Base-by-base conservation (phyloP, 192 early-diverging fungal species). In the Cladochytrium replicatum region DNA sequence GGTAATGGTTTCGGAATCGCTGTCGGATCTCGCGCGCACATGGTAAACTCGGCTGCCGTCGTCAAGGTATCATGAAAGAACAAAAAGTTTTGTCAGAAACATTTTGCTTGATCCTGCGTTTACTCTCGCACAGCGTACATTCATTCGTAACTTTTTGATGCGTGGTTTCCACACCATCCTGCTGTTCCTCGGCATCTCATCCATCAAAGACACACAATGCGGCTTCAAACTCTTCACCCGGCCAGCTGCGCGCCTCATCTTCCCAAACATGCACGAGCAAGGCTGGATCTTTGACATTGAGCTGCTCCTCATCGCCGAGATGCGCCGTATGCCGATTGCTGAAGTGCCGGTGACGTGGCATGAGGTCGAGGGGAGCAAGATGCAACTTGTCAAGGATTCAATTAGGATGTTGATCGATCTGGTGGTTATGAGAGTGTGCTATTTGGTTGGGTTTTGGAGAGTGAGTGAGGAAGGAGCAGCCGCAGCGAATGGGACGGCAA, bases 281-380 rank as follows among this genome's bases (percentile, higher is more conserved):
- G 73, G 94, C 21, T 98, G 91, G 84, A 93, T 98, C 60, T 98
- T 98, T 70, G 94, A 98, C 61, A 88, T 98, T 45, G 94, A 98
- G 65, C 66, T 92, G 41, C 65, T 98, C 32, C 71, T 98, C 58
- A 72, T 95, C 44, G 91, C 88, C 1, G 59, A 77, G 25, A 67
- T 72, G 37, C 67, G 78, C 22, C 40, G 63, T 1, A 86, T 92
- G 19, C 87, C 85, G 2, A 78, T 98, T 25, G 71, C 64, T 3
- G 94, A 98, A 58, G 88, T 95, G 4, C 83, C 85, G 3, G 89
- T 98, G 8, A 87, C 74, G 17, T 98, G 94, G 94, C 89, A 95
- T 57, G 94, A 98, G 60, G 83, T 98, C 27, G 90, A 88, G 48
- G 94, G 94, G 9, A 87, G 79, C 57, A 98, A 98, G 57, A 85